These are phyloP conservation scores for Suhomyces faveliae DNA, from an alignment of 805 yeast species.

Conservation along the genomic window DNA sequence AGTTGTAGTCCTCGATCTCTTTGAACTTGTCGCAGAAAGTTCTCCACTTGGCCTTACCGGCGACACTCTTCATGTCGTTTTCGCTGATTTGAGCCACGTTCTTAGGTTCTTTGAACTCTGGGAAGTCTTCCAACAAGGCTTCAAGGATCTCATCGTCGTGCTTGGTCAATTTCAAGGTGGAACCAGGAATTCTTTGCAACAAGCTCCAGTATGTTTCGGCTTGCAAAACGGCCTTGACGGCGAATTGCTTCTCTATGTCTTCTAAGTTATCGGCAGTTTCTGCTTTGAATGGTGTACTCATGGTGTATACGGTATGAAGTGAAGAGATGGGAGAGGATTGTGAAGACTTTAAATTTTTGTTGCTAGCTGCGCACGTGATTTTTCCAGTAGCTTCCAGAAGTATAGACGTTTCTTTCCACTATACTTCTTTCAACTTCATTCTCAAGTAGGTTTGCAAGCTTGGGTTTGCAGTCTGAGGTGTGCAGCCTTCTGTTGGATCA, in stretches of 20 bases:
- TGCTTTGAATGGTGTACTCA: slow-evolving; percentile 61
- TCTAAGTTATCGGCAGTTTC: slow-evolving; percentile 93
- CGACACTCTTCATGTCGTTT: slow-evolving; percentile 74
- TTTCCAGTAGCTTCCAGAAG: neutral
- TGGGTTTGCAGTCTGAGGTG: too few species aligned
- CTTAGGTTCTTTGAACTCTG: slow-evolving; percentile 73
- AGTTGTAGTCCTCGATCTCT: slow-evolving; percentile 85
- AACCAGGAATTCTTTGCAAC: slow-evolving; percentile 71
- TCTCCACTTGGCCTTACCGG: slow-evolving; percentile 91
- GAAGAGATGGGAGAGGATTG: neutral
- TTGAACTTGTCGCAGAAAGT: slow-evolving; percentile 79
- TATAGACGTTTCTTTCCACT: too few species aligned
- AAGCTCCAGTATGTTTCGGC: slow-evolving; percentile 92
- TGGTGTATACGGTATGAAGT: slow-evolving; percentile 10
- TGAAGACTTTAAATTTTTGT: slow-evolving; percentile 1
- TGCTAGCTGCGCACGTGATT: neutral
- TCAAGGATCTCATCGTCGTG: slow-evolving; percentile 69
- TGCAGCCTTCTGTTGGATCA: too few species aligned
- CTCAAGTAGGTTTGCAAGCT: too few species aligned
- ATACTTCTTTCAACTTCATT: too few species aligned
- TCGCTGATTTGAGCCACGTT: slow-evolving; percentile 62
- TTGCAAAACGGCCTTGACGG: slow-evolving; percentile 94
- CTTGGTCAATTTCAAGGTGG: slow-evolving; percentile 69
- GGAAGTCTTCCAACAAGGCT: slow-evolving; percentile 67
- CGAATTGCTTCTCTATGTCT: slow-evolving; percentile 95